A percentile compares a stretch with the other conserved stretches of the same genome.
phyloP scores from a whole-genome alignment of 2,329 filamentous ascomycete genomes.

The Neurospora sp. region DNA sequence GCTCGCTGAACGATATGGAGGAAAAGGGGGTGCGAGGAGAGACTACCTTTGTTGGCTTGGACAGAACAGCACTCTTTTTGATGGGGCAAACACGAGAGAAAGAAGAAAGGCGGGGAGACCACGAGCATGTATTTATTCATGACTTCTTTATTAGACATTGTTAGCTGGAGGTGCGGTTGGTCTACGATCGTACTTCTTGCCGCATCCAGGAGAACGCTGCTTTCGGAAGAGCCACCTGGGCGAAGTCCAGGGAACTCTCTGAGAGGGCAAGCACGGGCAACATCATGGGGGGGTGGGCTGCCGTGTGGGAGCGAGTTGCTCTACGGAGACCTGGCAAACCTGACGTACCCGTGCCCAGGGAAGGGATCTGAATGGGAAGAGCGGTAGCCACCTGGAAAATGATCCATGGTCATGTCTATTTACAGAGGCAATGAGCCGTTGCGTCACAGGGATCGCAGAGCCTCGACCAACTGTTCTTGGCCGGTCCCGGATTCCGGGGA shows the following conservation, averaged over 20 bases:
- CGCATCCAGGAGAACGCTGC: slow-evolving; percentile 11
- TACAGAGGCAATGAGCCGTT: not conserved
- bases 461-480: not conserved
- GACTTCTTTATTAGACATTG: slow-evolving; percentile 4
- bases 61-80: slow-evolving; percentile 1
- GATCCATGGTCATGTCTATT: not conserved
- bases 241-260: not conserved
- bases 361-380: not conserved
- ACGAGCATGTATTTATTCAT: slow-evolving; percentile 13
- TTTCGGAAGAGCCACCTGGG: slow-evolving; percentile 5
- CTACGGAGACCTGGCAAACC: not conserved
- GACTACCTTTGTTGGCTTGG: slow-evolving; percentile 13
- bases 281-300: not conserved
- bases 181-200: slow-evolving; percentile 7
- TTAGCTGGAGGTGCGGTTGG: slow-evolving; percentile 5
- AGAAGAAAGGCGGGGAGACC: slow-evolving; percentile 1
- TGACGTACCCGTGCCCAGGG: not conserved
- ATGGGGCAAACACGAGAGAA: slow-evolving; percentile 6
- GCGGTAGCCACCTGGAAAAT: not conserved
- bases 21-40: not conserved
- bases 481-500: not conserved
- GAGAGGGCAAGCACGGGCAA: not conserved
- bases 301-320: not conserved
- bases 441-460: not conserved
- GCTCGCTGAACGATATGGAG: not conserved